phyloP scores from a whole-genome alignment of 2,329 filamentous ascomycete genomes.

The Saccharata proteae region DNA sequence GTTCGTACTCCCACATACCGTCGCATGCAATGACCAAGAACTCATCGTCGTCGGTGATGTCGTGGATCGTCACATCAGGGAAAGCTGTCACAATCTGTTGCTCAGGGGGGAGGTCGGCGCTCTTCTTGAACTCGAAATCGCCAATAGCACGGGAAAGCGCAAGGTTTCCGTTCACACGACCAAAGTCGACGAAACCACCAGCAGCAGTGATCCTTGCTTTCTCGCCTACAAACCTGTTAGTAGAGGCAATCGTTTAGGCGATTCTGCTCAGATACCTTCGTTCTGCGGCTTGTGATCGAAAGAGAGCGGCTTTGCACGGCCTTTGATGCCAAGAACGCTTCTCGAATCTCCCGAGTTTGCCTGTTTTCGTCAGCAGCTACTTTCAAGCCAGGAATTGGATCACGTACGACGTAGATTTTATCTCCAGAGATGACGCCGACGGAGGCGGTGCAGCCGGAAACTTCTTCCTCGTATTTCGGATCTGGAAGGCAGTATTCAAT shows the following conservation, averaged over 20 bases:
- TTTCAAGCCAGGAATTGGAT: conserved; percentile 1
- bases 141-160: conserved; percentile 94
- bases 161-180: conserved; percentile 94
- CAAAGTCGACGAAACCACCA: conserved; percentile 96
- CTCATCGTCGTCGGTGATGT: conserved; percentile 85
- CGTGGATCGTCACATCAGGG: conserved; percentile 86
- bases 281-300: conserved; percentile 99
- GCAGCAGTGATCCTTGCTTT: conserved; percentile 93
- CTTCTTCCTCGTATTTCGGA: conserved; percentile 92
- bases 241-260: conserved; percentile 6
- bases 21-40: conserved; percentile 46
- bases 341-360: conserved; percentile 95
- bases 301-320: conserved; percentile 92
- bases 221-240: conserved; percentile 51
- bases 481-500: conserved; percentile 48
- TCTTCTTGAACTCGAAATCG: conserved; percentile 99
- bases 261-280: conserved; percentile 52
- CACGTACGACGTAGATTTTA: conserved; percentile 88
- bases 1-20: conserved; percentile 26
- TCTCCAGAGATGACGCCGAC: conserved; percentile 79
- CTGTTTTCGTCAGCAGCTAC: conserved; percentile 35
- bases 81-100: conserved; percentile 97
- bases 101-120: conserved; percentile 89
- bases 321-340: conserved; percentile 91
- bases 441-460: conserved; percentile 93